These are phyloP conservation scores for Tricholomella constricta DNA, from an alignment of 768 basidiomycete genomes.

Conservation along the genomic window DNA sequence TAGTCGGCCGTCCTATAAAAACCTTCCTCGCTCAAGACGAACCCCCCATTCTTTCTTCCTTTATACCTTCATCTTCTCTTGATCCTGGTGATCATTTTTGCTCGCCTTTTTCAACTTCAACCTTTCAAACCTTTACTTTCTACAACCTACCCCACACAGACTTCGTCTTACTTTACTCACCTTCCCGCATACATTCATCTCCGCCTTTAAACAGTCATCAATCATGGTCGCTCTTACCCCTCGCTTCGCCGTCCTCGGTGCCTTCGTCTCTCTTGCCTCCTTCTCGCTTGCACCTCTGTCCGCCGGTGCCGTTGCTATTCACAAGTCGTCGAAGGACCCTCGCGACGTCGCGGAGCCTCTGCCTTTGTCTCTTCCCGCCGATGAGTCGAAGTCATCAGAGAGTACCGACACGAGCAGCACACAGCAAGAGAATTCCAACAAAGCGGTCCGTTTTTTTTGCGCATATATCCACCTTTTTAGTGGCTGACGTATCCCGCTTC, in stretches of 20 bases:
- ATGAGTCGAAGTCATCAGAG: not conserved
- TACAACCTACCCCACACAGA: slow-evolving; percentile 26
- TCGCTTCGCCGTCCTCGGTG: slow-evolving; percentile 47
- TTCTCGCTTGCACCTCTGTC: slow-evolving; percentile 37
- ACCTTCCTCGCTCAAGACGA: slow-evolving; percentile 6
- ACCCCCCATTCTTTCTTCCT: slow-evolving; percentile 30
- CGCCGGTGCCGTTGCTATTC: slow-evolving; percentile 43
- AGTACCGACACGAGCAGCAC: not conserved
- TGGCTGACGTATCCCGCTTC: not conserved
- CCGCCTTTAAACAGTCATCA: slow-evolving; percentile 10
- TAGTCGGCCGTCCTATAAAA: slow-evolving; percentile 28
- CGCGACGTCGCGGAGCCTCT: not conserved
- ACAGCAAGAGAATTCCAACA: not conserved
- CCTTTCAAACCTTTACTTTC: slow-evolving; percentile 16
- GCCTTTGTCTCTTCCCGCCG: not conserved
- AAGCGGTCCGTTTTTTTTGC: slow-evolving; percentile 11
- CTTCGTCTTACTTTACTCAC: slow-evolving; percentile 20
- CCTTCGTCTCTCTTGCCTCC: slow-evolving; percentile 47
- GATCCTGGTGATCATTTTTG: slow-evolving; percentile 58
- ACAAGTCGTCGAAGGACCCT: slow-evolving; percentile 16
- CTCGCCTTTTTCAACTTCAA: slow-evolving; percentile 17
- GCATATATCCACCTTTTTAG: not conserved
- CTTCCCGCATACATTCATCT: slow-evolving; percentile 19
- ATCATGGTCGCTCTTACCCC: slow-evolving; percentile 53
- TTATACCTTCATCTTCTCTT: slow-evolving; percentile 37